These are phyloP conservation scores for Coffea humblotiana DNA, from an alignment of 305 asterid species.

Conservation along the genomic window DNA sequence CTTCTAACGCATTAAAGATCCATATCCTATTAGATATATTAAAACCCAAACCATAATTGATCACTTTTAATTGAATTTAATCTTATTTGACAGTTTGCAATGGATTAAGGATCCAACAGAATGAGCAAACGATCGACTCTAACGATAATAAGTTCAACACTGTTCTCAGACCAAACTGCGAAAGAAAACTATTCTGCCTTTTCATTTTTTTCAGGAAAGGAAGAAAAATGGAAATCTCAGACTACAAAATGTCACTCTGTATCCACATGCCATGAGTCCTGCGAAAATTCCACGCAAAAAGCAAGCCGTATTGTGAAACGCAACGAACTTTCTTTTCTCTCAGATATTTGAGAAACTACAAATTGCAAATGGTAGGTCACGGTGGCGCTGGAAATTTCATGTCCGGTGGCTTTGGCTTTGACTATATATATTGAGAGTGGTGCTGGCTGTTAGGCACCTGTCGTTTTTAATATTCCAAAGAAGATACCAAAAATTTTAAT, in stretches of 20 bases:
- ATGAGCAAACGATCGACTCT: no score
- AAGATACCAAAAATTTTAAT: not conserved
- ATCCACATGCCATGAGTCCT: not conserved
- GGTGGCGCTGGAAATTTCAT: not conserved
- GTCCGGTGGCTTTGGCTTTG: no score
- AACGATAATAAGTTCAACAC: no score
- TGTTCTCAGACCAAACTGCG: no score
- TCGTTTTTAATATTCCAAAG: not conserved
- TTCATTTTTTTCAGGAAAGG: not conserved
- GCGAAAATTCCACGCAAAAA: not conserved
- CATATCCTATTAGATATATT: no score
- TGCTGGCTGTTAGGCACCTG: constrained; percentile 9
- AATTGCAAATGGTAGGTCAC: constrained; percentile 1
- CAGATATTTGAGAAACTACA: no score
- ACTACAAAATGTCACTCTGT: no score
- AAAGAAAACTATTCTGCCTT: not conserved
- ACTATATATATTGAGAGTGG: constrained; percentile 1
- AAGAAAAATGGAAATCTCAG: not conserved
- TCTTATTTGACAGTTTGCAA: no score
- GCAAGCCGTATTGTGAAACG: not conserved
- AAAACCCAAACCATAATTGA: no score
- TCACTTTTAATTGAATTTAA: no score
- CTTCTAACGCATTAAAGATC: no score
- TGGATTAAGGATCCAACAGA: no score
- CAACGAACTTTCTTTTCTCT: not conserved